Conservation (phyloP, 345 rosid species). For the Bretschneidera sinensis region DNA sequence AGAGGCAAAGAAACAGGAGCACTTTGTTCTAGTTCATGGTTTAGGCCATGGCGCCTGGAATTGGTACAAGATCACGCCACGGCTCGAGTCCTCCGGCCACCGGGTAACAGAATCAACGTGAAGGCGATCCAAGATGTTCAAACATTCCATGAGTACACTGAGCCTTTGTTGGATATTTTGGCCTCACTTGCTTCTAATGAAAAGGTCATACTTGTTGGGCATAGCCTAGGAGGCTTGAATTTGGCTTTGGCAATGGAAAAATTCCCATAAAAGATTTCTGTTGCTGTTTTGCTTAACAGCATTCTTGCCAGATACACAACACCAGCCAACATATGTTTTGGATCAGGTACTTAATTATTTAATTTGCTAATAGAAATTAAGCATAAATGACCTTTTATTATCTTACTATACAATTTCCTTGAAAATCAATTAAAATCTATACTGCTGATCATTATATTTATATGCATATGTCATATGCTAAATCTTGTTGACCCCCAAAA, state of each 20-base stretch:
- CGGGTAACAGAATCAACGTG: constrained; percentile 41
- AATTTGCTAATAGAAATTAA: not conserved
- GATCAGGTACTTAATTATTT: constrained; percentile 13
- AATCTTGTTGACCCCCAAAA: too few relatives aligned
- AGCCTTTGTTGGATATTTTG: constrained; percentile 45
- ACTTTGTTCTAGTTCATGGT: too few relatives aligned
- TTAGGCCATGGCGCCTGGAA: constrained; percentile 63
- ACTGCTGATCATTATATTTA: too few relatives aligned
- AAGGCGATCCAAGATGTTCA: constrained; percentile 36
- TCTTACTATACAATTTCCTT: too few relatives aligned
- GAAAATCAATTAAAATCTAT: too few relatives aligned
- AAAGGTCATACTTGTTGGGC: constrained; percentile 60
- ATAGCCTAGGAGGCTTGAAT: constrained; percentile 65
- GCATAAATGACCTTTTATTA: too few relatives aligned
- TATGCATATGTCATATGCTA: too few relatives aligned
- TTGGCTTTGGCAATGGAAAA: constrained; percentile 44
- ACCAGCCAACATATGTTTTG: constrained; percentile 27
- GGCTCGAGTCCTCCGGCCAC: constrained; percentile 42
- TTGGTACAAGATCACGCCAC: constrained; percentile 63
- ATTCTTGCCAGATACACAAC: constrained; percentile 29
- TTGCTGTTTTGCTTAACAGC: constrained; percentile 25
- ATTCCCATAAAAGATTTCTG: constrained; percentile 26
- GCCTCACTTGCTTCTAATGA: constrained; percentile 26
- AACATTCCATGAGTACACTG: constrained; percentile 34
- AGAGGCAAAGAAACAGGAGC: constrained; percentile 21